Percentiles rank a stretch among this genome's conserved stretches.
phyloP scores from a whole-genome alignment of 257 asterid genomes.

The Solanum corneliomulleri region DNA sequence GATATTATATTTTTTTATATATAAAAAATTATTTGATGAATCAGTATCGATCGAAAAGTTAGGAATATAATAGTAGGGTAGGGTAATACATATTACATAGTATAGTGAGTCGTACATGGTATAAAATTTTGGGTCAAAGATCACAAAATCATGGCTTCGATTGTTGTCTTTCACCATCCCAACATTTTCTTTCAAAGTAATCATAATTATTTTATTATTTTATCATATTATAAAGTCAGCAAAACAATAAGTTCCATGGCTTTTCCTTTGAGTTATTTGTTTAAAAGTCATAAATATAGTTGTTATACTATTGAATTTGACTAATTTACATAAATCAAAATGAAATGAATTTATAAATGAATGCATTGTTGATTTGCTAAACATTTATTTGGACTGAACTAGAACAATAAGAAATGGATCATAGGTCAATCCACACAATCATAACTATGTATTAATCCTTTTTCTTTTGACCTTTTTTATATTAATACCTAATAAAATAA shows the following conservation, averaged over 20 bases:
- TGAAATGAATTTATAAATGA: neutral
- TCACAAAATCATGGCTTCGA: slow-evolving; percentile 18
- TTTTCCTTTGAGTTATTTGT: neutral
- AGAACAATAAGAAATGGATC: no score
- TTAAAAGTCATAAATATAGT: neutral
- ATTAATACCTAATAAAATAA: no score
- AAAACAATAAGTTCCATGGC: neutral
- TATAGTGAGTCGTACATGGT: neutral
- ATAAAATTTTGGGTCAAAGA: slow-evolving; percentile 12
- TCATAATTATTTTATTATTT: slow-evolving; percentile 18
- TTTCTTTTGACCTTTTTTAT: neutral
- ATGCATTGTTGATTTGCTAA: no score
- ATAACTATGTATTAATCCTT: neutral
- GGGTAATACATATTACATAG: neutral
- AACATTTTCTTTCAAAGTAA: slow-evolving; percentile 29
- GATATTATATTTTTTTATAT: neutral
- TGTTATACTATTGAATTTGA: neutral
- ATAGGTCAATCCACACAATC: neutral
- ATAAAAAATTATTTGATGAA: neutral
- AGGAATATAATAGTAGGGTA: neutral
- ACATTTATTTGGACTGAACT: no score
- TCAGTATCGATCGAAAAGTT: no score
- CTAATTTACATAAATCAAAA: neutral
- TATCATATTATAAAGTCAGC: slow-evolving; percentile 11
- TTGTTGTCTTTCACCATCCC: slow-evolving; percentile 41